Conservation (phyloP, 768 basidiomycete species). For the Epithele typhae region DNA sequence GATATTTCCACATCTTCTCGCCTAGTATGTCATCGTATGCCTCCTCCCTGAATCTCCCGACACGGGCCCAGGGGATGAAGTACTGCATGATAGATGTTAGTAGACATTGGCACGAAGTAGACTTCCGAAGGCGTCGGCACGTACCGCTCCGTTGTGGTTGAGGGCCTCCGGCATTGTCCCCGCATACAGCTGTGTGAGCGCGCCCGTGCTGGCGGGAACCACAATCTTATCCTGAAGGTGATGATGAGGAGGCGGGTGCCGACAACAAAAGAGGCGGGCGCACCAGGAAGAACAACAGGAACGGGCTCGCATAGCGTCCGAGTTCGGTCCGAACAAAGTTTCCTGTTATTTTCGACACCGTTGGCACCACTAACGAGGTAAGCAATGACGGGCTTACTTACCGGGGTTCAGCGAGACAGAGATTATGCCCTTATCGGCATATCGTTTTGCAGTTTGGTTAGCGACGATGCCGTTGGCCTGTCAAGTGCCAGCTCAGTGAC, state of each 20-base stretch:
- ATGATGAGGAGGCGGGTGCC: too few species aligned
- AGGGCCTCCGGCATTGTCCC: not conserved
- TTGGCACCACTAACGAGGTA: conserved; percentile 18
- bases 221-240: too few species aligned
- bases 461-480: conserved; percentile 45
- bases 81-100: not conserved
- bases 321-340: conserved; percentile 17
- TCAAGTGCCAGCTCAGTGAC: not conserved
- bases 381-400: conserved; percentile 1
- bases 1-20: not conserved
- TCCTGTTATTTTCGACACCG: conserved; percentile 32
- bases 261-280: too few species aligned
- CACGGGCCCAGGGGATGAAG: not conserved
- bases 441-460: conserved; percentile 42
- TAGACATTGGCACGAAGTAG: not conserved
- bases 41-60: not conserved
- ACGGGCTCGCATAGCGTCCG: not conserved
- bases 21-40: not conserved
- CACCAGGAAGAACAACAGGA: too few species aligned
- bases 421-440: conserved; percentile 41
- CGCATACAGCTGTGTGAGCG: not conserved
- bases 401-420: conserved; percentile 46
- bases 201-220: not conserved
- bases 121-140: not conserved
- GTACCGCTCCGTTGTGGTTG: not conserved